Base-by-base conservation (phyloP, 139 green algal genomes). In the Tetradesmus obliquus region DNA sequence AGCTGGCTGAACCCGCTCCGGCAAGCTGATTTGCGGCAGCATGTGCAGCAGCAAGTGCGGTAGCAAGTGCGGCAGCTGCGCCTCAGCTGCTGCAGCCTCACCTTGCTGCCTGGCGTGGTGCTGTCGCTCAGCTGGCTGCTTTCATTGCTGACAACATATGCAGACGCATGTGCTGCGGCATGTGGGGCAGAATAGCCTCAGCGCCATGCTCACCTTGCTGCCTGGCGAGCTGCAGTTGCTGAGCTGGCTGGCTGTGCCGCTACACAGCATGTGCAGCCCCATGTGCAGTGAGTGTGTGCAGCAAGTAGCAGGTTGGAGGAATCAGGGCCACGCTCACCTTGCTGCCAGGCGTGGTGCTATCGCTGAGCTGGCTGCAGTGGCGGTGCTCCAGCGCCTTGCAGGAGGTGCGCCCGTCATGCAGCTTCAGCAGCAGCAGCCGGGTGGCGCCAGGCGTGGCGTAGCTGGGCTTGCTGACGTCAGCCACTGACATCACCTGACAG, bases 301-400 rank as follows among this genome's bases (percentile, higher is more conserved):
- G 62, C 1, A 72, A 12, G 10, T 12, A 72, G 62, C 62, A 72
- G 32, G 32, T 45, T 72, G 62, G 10, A 72, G 10, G 62, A 12
- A 72, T 72, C 12, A 12, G 62, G 10, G 62, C 17, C 12, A 32
- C 79, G 17, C 71, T 55, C 74, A 94, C 89, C 85, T 95, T 95
- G 20, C 90, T 95, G 10, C 93, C 93, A 1, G 93, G 93, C 0
- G 81, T 55, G 79, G 93, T 32, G 45, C 88, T 57, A 55, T 93
- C 92, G 82, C 88, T 93, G 10, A 95, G 90, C 8, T 62, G 15
- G 72, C 53, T 79, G 71, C 92, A 91, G 88, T 82, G 66, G 76
- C 60, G 51, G 54, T 87, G 87, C 82, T 91, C 90, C 55, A 93
- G 24, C n/a, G 83, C 85, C 85, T 93, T 94, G 60, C 81, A 91